Conservation (phyloP, 75 land plant species). For the Pinus tabuliformis region DNA sequence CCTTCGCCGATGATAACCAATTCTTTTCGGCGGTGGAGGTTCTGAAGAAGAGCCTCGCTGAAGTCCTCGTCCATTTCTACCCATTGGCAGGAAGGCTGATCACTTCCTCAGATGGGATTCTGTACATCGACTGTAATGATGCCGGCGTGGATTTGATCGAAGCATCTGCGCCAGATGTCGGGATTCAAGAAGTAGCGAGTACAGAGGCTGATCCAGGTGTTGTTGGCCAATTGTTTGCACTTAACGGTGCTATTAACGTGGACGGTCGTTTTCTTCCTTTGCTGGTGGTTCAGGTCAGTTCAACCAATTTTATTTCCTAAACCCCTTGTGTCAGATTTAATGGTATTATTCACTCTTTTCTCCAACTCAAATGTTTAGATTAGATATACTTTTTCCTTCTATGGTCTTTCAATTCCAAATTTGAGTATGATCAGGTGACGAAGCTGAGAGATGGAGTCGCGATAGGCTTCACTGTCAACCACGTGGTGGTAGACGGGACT, state of each 20-base stretch:
- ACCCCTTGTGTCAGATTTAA: too few relatives aligned
- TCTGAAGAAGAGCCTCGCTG: conserved; percentile 25
- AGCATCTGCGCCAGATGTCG: conserved; percentile 17
- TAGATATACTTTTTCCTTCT: too few relatives aligned
- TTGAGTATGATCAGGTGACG: conserved; percentile 19
- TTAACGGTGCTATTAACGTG: conserved; percentile 5
- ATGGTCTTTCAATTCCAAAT: too few relatives aligned
- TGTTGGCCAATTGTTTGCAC: conserved; percentile 8
- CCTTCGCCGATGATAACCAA: neutral
- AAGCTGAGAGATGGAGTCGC: conserved; percentile 64
- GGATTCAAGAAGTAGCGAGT: conserved; percentile 10
- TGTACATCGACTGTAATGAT: conserved; percentile 29
- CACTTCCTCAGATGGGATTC: neutral
- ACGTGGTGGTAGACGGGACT: conserved; percentile 58
- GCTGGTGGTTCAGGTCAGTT: conserved; percentile 11
- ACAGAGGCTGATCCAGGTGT: conserved; percentile 5
- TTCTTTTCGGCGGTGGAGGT: neutral
- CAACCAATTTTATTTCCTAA: neutral
- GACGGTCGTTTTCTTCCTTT: conserved; percentile 18
- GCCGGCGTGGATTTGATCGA: conserved; percentile 35
- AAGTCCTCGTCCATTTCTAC: conserved; percentile 14
- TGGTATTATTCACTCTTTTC: too few relatives aligned
- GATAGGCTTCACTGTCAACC: conserved; percentile 64
- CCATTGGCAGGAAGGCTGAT: conserved; percentile 36
- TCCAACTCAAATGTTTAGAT: too few relatives aligned